Evolutionary conservation across 257 asterid genomes (phyloP).

Genomic region (Mentha longifolia): DNA sequence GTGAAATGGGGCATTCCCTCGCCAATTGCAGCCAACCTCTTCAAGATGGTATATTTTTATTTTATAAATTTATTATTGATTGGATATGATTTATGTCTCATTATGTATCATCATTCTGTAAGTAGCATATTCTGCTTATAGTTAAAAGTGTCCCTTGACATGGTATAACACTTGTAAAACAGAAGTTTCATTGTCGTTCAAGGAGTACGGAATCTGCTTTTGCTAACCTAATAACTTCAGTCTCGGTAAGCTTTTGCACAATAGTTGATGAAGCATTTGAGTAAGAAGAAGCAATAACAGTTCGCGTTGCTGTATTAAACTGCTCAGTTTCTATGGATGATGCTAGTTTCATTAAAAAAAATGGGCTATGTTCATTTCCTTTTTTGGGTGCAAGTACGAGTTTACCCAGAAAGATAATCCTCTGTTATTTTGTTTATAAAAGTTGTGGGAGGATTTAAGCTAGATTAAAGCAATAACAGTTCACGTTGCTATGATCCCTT

Average conservation of each 20-base stretch:
- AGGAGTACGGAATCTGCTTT: neutral
- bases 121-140: slow-evolving; percentile 5
- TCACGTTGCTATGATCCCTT: no score
- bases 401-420: neutral
- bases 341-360: no score
- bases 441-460: no score
- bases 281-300: neutral
- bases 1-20: slow-evolving; percentile 81
- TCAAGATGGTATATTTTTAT: slow-evolving; percentile 88
- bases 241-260: neutral
- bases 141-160: neutral
- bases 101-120: slow-evolving; percentile 13
- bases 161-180: neutral
- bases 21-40: slow-evolving; percentile 69
- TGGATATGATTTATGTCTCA: neutral
- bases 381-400: neutral
- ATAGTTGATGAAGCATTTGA: slow-evolving; percentile 8
- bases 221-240: neutral
- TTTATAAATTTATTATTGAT: neutral
- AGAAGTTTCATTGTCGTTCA: neutral
- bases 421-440: no score
- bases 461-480: no score
- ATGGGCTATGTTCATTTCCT: no score
- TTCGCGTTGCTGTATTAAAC: neutral
- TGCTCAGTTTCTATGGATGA: neutral